Base-by-base conservation (phyloP, 2,329 filamentous ascomycete genomes). In the Waltergamsia citrina region DNA sequence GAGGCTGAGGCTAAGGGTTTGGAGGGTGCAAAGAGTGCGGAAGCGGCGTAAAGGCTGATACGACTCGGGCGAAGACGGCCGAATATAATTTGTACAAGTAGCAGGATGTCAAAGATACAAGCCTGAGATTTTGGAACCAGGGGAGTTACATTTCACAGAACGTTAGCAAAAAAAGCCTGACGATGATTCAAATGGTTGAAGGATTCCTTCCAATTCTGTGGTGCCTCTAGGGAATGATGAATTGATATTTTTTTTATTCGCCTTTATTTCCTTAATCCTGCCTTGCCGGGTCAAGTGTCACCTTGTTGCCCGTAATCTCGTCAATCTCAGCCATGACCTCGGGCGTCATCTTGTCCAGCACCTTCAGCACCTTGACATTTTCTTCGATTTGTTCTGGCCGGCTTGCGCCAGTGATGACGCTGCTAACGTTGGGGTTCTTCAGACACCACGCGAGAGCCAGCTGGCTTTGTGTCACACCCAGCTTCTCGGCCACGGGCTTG, bases 381-480 rank as follows among this genome's bases (percentile, higher is more conserved):
- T 72, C 65, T 14, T 62, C 57, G 23, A 74, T 58, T 51, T 74
- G 69, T 47, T 68, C 63, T 2, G 64, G 60, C 23, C 57, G 57
- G 35, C 63, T 69, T 3, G 69, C 69, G 4, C 69, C 69, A 0
- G 65, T 68, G 32, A 74, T 73, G 25, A 69, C 67, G 4, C 60
- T 63, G 29, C 60, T 66, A 14, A 73, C 65, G 33, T 70, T 62
- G n/a, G 59, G 57, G 45, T 74, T 73, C 55, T 67, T 70, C 16
- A 72, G 46, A 32, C 61, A 60, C 69, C 69, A 73, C 1, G 69
- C 69, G 3, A 73, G 48, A 10, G 69, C 67, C 5, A 74, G 54
- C 46, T 68, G 62, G 5, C 60, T 57, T 29, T 72, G 64, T 32
- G 61, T 65, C 10, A 69, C 64, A 6, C 67, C 74, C 24, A 81